Base-by-base conservation (phyloP, 2,329 filamentous ascomycete genomes). In the Juglanconis juglandina region DNA sequence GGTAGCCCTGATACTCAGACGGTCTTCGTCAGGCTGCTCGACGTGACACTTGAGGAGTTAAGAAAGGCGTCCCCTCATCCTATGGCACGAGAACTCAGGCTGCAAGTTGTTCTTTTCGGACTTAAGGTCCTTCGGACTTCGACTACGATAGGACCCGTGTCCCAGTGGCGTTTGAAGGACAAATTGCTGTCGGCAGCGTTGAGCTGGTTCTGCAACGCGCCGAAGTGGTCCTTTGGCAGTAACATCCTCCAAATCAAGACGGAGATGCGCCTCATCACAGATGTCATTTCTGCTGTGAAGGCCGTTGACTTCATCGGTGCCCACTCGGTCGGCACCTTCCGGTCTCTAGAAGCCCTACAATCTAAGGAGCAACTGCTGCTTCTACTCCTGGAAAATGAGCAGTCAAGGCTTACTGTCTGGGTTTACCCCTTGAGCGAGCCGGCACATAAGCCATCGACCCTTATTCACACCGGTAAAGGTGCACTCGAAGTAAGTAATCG, bases 171-270 rank as follows among this genome's bases (percentile, higher is more conserved):
- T 61, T 79, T 98, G 42, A 97, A 96, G 72, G 93, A 98, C 69
- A 87, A 91, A 66, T 88, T 96, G 55, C 74, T 99, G 42, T 93
- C 92, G 5, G 92, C 92, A 35, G 93, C 87, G 13, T 79, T 99
- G 37, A 87, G 84, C 63, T 99, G 96, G 96, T 99, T 99, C 74
- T 85, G 82, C 44, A 85, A 87, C 66, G 79, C 91, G 5, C 91
- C 93, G 13, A 86, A 87, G 66, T 99, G 95, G 94, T 96, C 95
- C 0, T 98, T 95, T 74, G 95, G 95, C 59, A 95, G 94, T 68
- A 99, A 97, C 71, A 85, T 91, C 53, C 77, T 99, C 14, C 95
- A 99, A 71, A 80, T 98, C 55, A 98, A 96, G 77, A 94, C 96
- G 0, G 95, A 99, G 75, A 86, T 92, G 39, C 89, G 89, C 66